These are phyloP conservation scores for Aureococcus anophagefferens DNA, from an alignment of 108 stramenopile genomes.

Conservation along the genomic window DNA sequence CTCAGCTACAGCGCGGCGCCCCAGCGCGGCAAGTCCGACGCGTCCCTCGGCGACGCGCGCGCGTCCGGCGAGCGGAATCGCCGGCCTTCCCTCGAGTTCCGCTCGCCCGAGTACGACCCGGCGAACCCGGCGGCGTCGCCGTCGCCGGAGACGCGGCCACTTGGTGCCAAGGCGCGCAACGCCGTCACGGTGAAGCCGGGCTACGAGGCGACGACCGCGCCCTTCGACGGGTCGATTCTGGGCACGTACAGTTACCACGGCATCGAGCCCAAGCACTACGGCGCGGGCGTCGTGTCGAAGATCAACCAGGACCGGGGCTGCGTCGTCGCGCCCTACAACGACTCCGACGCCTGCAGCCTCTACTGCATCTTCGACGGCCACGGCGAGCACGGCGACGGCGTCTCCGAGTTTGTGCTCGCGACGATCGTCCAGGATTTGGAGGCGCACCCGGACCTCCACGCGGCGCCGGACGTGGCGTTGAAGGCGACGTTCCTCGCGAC, in stretches of 20 bases:
- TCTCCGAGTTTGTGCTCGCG: slow-evolving; percentile 75
- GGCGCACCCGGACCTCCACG: slow-evolving; percentile 42
- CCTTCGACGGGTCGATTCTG: slow-evolving; percentile 56
- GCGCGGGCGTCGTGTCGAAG: slow-evolving; percentile 51
- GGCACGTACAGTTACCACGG: slow-evolving; percentile 90
- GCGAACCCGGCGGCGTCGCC: background rate
- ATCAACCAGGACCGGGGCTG: slow-evolving; percentile 94
- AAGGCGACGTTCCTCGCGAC: slow-evolving; percentile 63
- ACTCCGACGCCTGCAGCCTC: slow-evolving; percentile 53
- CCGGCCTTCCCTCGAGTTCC: background rate
- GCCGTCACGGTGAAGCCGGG: too few species aligned
- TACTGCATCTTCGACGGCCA: slow-evolving; percentile 86
- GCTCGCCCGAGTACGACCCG: background rate
- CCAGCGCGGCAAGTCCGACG: background rate
- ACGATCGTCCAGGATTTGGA: slow-evolving; percentile 61
- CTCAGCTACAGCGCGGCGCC: background rate
- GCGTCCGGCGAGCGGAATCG: background rate
- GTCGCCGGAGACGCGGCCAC: too few species aligned
- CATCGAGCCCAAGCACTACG: slow-evolving; percentile 77
- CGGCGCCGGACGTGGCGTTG: slow-evolving; percentile 53
- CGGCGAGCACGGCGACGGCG: slow-evolving; percentile 79
- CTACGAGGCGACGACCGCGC: slow-evolving; percentile 3
- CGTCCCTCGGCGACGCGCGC: background rate
- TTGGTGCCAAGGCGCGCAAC: too few species aligned
- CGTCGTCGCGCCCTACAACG: slow-evolving; percentile 76